These are phyloP conservation scores for Phytophthora megakarya DNA, from an alignment of 352 stramenopile genomes.

Conservation along the genomic window DNA sequence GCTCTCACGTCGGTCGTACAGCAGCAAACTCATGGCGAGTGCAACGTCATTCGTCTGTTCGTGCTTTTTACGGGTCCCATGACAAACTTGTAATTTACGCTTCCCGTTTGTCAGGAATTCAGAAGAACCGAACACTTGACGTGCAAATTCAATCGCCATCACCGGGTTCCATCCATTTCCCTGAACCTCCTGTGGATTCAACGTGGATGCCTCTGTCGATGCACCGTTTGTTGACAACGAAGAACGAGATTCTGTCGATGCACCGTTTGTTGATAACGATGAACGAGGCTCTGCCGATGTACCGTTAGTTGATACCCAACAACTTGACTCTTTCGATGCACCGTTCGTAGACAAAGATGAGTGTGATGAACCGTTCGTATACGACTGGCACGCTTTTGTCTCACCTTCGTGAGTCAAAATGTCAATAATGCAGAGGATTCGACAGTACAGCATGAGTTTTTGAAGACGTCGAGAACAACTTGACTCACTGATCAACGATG, in stretches of 20 bases:
- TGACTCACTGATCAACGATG: constrained; percentile 6
- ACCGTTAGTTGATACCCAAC: constrained; percentile 11
- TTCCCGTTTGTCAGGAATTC: constrained; percentile 25
- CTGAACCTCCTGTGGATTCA: background rate
- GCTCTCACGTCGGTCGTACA: constrained; percentile 37
- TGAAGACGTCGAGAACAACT: constrained; percentile 1
- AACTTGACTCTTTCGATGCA: background rate
- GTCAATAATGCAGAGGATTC: constrained; percentile 54
- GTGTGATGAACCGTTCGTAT: too few relatives aligned
- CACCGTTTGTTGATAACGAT: constrained; percentile 13
- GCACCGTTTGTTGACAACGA: constrained; percentile 14
- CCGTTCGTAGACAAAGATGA: constrained; percentile 12
- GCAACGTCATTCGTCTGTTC: constrained; percentile 22
- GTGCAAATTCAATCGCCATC: constrained; percentile 42
- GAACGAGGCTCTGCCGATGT: background rate
- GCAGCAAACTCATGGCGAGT: constrained; percentile 42
- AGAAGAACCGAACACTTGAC: constrained; percentile 29
- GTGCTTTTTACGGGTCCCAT: background rate
- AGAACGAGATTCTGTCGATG: background rate
- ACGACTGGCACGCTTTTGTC: constrained; percentile 1
- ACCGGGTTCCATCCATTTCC: constrained; percentile 39
- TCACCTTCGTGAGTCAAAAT: constrained; percentile 30
- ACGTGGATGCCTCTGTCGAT: background rate
- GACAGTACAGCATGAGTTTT: constrained; percentile 40
- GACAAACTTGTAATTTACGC: constrained; percentile 16